Base-by-base conservation (phyloP, 2,329 filamentous ascomycete species). In the Fusarium clavum region DNA sequence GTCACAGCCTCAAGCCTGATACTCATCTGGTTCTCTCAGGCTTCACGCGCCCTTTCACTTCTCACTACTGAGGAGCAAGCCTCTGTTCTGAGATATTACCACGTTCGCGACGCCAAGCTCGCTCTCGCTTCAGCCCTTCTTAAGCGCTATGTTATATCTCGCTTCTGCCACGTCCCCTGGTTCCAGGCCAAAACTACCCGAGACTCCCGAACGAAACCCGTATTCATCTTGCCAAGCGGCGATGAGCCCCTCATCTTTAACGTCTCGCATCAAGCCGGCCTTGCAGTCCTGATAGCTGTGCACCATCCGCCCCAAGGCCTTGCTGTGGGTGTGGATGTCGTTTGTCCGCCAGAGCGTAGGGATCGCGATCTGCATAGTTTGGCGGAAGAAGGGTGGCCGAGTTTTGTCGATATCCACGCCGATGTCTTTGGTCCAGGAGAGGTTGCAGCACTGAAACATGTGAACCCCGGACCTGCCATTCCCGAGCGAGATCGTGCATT, bases 181-280 rank as follows among this genome's bases (percentile, higher is more conserved):
- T 78, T 82, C 43, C 78, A 84, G 6, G 88, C 90, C 49, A 80
- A 74, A 20, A 82, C 92, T 60, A 84, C 85, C 13, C 86, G 89
- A 79, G 83, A 89, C 81, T 64, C 80, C 78, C 82, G 81, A 73
- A 83, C 81, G 57, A 89, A 89, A 77, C 87, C 87, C 45, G 77
- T 87, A 54, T 89, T 83, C 76, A 76, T 75, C 76, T 81, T 83
- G 82, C 84, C 68, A 79, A 83, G 77, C 81, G 86, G 73, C 70
- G 81, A 62, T 60, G 85, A 84, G 72, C 79, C 84, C 20, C 77
- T 89, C n/a, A 73, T 82, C 67, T 94, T 95, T 84, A 95, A 95
- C 79, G 86, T 94, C 58, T 91, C 88, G 47, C 92, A 95, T 78
- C 92, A 95, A 82, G 90, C 90, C 11, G 92, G 92, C 3, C 81